Conservation (phyloP, 345 rosid species). For the Combretum micranthum region DNA sequence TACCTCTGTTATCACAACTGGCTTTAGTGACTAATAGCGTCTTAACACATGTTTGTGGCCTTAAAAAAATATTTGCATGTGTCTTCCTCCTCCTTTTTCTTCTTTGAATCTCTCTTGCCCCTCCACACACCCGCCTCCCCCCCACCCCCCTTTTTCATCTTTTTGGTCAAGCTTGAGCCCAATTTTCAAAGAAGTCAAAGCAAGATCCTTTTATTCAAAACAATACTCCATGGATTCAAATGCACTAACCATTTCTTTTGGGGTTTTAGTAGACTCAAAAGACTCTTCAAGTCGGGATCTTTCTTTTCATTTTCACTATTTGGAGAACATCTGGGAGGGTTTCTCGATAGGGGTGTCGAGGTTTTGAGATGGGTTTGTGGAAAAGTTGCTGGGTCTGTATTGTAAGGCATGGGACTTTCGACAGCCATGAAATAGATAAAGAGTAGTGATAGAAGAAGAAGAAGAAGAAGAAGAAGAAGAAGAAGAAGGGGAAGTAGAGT, state of each 20-base stretch:
- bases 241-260: constrained; percentile 65
- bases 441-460: constrained; percentile 6
- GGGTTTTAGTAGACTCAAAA: constrained; percentile 70
- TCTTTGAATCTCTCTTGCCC: too few relatives aligned
- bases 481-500: constrained; percentile 5
- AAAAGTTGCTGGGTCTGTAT: constrained; percentile 25
- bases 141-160: too few relatives aligned
- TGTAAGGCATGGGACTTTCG: constrained; percentile 26
- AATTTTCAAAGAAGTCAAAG: constrained; percentile 63
- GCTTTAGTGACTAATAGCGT: too few relatives aligned
- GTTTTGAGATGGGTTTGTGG: constrained; percentile 33
- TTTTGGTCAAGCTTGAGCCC: constrained; percentile 87
- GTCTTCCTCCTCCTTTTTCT: too few relatives aligned
- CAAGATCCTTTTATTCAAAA: constrained; percentile 70
- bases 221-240: constrained; percentile 69
- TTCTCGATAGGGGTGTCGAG: constrained; percentile 46
- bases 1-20: too few relatives aligned
- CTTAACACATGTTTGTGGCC: too few relatives aligned
- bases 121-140: too few relatives aligned
- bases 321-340: constrained; percentile 36
- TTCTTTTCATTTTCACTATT: constrained; percentile 47
- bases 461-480: constrained; percentile 2
- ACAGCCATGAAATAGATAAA: constrained; percentile 26
- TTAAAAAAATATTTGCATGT: too few relatives aligned
- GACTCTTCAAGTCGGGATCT: constrained; percentile 71